Percentiles rank a stretch among this genome's conserved stretches.
Conservation (phyloP, 768 basidiomycete genomes). For the Termitomyces sp. region DNA sequence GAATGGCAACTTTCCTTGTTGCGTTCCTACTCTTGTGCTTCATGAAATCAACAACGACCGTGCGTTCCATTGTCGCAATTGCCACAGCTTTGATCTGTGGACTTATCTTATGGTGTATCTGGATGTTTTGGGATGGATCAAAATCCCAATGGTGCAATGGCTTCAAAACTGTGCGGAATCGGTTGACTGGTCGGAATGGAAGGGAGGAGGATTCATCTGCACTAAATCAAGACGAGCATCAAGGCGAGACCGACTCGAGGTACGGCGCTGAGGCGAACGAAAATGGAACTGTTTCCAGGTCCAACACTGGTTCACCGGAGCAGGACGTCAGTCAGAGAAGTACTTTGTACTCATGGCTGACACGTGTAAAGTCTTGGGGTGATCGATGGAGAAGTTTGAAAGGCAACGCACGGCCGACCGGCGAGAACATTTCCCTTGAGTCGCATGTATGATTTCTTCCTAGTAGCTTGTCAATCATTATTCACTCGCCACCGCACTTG, state of each 20-base stretch:
- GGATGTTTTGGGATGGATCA: not conserved
- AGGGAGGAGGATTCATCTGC: not conserved
- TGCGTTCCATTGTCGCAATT: not conserved
- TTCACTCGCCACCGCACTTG: no score
- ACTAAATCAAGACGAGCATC: not conserved
- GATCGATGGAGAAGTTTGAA: not conserved
- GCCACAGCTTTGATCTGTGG: not conserved
- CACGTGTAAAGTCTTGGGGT: not conserved
- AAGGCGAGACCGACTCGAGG: not conserved
- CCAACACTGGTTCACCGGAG: no score
- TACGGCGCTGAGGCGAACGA: not conserved
- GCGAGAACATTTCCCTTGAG: not conserved
- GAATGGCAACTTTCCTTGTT: not conserved
- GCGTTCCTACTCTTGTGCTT: slow-evolving; percentile 1
- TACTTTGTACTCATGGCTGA: not conserved
- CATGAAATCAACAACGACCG: not conserved
- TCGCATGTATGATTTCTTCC: not conserved
- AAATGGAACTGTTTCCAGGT: no score
- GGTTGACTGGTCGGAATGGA: not conserved
- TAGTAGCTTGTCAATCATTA: no score
- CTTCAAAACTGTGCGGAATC: not conserved
- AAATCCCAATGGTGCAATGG: not conserved
- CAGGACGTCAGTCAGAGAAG: not conserved
- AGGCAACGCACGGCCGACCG: not conserved
- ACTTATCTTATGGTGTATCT: slow-evolving; percentile 1